A percentile compares a stretch with the other conserved stretches of the same genome.
Evolutionary conservation across 768 basidiomycete genomes (phyloP).

Genomic region (Termitomyces sp.): DNA sequence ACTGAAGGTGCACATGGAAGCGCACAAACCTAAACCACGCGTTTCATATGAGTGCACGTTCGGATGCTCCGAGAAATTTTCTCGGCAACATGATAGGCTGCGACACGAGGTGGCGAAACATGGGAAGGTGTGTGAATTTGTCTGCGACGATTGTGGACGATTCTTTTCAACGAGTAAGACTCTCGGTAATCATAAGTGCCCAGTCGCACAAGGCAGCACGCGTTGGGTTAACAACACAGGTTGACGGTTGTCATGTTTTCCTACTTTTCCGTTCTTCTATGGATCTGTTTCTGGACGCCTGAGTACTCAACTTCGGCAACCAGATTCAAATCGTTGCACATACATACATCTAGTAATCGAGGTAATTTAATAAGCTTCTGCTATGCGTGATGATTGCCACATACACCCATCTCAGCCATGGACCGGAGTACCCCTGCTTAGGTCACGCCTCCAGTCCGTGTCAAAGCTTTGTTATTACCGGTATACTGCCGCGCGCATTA

Average conservation of each 20-base stretch:
- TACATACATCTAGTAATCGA: background rate
- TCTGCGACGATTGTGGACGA: slow-evolving; percentile 43
- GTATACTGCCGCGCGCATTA: too few relatives aligned
- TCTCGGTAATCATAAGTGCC: slow-evolving; percentile 51
- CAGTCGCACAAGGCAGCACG: slow-evolving; percentile 41
- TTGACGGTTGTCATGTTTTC: background rate
- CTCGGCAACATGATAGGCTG: slow-evolving; percentile 50
- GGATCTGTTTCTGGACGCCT: background rate
- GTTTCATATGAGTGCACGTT: slow-evolving; percentile 44
- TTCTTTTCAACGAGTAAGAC: slow-evolving; percentile 52
- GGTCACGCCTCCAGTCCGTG: background rate
- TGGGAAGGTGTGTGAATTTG: slow-evolving; percentile 49
- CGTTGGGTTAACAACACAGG: slow-evolving; percentile 38
- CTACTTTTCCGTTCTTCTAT: background rate
- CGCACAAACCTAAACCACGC: slow-evolving; percentile 48
- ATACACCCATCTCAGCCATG: background rate
- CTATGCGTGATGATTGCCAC: background rate
- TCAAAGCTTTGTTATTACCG: background rate
- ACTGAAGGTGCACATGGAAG: slow-evolving; percentile 48
- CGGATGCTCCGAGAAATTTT: slow-evolving; percentile 52
- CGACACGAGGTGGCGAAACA: slow-evolving; percentile 57
- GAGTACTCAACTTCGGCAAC: background rate
- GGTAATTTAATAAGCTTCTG: background rate
- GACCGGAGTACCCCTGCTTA: background rate
- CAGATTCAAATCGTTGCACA: background rate